These are phyloP conservation scores for Boletus insuetus DNA, from an alignment of 768 basidiomycete genomes.

Conservation along the genomic window DNA sequence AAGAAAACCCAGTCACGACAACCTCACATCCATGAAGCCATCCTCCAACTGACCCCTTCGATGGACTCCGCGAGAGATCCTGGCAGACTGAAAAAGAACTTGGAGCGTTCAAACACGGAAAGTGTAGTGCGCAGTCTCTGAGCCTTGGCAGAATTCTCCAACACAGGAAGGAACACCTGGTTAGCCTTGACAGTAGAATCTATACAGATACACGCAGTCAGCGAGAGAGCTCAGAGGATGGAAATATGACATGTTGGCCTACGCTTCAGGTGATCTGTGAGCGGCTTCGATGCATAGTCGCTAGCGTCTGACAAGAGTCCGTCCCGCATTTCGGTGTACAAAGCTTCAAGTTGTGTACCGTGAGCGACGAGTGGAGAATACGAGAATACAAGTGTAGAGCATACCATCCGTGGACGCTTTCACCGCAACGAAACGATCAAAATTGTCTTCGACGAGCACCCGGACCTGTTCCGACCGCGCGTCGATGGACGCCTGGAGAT, in stretches of 20 bases:
- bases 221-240: not conserved
- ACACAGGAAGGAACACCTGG: conserved; percentile 92
- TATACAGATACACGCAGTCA: conserved; percentile 32
- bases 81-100: conserved; percentile 99
- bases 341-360: conserved; percentile 39
- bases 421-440: conserved; percentile 95
- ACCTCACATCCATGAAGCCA: not conserved
- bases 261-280: conserved; percentile 88
- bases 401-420: conserved; percentile 95
- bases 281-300: conserved; percentile 79
- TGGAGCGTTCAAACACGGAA: conserved; percentile 92
- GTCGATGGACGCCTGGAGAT: conserved; percentile 79
- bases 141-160: conserved; percentile 94
- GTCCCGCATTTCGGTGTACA: conserved; percentile 88
- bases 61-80: conserved; percentile 85
- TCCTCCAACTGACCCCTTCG: conserved; percentile 61
- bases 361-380: not conserved
- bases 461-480: conserved; percentile 92
- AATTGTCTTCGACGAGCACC: conserved; percentile 94
- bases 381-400: conserved; percentile 14
- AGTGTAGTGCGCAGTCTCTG: conserved; percentile 90
- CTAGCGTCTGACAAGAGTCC: conserved; percentile 72
- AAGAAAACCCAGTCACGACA: not conserved
- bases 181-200: conserved; percentile 92
- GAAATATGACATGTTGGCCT: conserved; percentile 16